Evolutionary conservation across 2,329 filamentous ascomycete genomes (phyloP).

Genomic region (Penicillium sp.): DNA sequence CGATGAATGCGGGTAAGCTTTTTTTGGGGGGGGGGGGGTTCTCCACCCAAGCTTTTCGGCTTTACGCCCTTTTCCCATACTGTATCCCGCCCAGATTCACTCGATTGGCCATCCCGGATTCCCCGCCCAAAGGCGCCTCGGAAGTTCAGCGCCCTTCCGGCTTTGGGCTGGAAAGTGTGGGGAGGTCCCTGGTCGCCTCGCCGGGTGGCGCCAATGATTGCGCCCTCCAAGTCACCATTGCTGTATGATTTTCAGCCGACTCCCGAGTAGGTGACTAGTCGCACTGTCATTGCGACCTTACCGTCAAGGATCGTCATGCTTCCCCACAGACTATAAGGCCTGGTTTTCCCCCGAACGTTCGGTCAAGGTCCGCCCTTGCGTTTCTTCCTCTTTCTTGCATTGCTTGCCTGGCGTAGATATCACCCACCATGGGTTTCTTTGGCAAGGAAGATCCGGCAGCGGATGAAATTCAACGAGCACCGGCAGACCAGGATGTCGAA

Average conservation of each 20-base stretch:
- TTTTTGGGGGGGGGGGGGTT: background rate
- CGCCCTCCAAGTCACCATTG: background rate
- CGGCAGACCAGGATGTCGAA: constrained; percentile 27
- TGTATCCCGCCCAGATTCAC: constrained; percentile 7
- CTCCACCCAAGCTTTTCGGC: constrained; percentile 23
- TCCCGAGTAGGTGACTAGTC: constrained; percentile 4
- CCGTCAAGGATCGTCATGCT: constrained; percentile 1
- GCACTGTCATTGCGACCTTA: background rate
- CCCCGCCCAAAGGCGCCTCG: constrained; percentile 5
- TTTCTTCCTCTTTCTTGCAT: background rate
- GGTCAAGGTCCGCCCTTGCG: constrained; percentile 4
- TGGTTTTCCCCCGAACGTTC: background rate
- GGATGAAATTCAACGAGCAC: constrained; percentile 26
- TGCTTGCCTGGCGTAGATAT: background rate
- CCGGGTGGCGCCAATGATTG: constrained; percentile 7
- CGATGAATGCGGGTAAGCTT: constrained; percentile 10
- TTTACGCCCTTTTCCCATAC: constrained; percentile 8
- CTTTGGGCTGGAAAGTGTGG: constrained; percentile 3
- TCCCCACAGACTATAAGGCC: constrained; percentile 12
- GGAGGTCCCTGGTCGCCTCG: background rate
- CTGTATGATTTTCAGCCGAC: background rate
- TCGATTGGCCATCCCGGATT: background rate
- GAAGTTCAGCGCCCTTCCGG: constrained; percentile 1
- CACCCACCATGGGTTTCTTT: constrained; percentile 24
- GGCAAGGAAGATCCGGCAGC: constrained; percentile 19